Percentiles rank a stretch among this genome's conserved stretches.
Conservation (phyloP, 2,329 filamentous ascomycete species). For the Xylariaceae sp. region DNA sequence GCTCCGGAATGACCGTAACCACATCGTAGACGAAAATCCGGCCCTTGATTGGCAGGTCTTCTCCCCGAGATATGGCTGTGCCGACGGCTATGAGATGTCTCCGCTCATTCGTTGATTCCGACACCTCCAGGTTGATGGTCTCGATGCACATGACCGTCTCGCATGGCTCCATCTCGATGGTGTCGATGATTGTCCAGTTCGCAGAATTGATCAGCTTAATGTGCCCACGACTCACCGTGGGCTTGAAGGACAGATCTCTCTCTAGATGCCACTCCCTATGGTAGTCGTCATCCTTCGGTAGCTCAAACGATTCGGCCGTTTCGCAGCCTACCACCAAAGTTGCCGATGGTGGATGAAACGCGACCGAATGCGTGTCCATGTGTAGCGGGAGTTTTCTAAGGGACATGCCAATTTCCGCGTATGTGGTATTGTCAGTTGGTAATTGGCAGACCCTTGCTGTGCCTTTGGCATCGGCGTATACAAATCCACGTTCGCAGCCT, state of each 20-base stretch:
- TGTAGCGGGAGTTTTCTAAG: conserved; percentile 64
- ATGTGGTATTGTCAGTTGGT: conserved; percentile 52
- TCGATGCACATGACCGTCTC: conserved; percentile 79
- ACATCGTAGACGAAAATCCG: conserved; percentile 87
- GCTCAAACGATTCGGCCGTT: conserved; percentile 61
- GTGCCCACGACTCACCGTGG: conserved; percentile 61
- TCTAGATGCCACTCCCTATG: conserved; percentile 76
- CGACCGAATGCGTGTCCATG: conserved; percentile 62
- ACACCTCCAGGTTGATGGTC: conserved; percentile 78
- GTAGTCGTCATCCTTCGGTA: conserved; percentile 79
- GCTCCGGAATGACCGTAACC: conserved; percentile 84
- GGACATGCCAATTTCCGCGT: conserved; percentile 69
- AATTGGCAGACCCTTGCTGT: conserved; percentile 67
- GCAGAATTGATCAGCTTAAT: conserved; percentile 73
- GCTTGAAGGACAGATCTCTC: conserved; percentile 53
- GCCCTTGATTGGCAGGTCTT: conserved; percentile 81
- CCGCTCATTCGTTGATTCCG: conserved; percentile 82
- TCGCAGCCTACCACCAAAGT: conserved; percentile 73
- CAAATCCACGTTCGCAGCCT: conserved; percentile 73
- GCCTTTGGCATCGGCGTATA: conserved; percentile 69
- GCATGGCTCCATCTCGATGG: conserved; percentile 60
- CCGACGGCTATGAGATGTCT: conserved; percentile 77
- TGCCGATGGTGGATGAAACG: conserved; percentile 67
- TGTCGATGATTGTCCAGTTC: conserved; percentile 74
- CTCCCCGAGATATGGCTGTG: conserved; percentile 77